Conservation (phyloP, 1,139 yeast species). For the Citeromyces siamensis region DNA sequence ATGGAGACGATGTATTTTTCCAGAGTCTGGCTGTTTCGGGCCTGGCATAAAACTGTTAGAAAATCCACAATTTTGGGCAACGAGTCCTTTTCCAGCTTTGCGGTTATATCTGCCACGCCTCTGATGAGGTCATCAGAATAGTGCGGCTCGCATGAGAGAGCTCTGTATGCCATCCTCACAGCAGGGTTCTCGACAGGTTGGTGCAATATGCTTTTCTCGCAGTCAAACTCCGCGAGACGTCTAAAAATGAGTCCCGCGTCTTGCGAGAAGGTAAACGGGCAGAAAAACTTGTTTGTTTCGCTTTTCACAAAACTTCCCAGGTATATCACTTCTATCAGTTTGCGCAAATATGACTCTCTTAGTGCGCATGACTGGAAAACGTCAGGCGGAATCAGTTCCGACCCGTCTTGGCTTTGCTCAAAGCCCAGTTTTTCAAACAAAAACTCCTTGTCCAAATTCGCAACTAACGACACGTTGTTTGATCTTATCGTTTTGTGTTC, state of each 20-base stretch:
- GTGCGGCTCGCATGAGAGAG: slow-evolving; percentile 5
- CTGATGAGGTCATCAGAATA: slow-evolving; percentile 5
- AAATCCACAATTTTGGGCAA: slow-evolving; percentile 30
- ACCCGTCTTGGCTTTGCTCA: slow-evolving; percentile 21
- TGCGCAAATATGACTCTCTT: slow-evolving; percentile 30
- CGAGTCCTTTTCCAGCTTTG: not conserved
- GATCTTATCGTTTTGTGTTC: slow-evolving; percentile 40
- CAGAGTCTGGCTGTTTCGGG: slow-evolving; percentile 31
- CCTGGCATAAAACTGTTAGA: slow-evolving; percentile 29
- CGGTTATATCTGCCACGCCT: slow-evolving; percentile 44
- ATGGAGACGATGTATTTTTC: slow-evolving; percentile 40
- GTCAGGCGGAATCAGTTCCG: slow-evolving; percentile 47
- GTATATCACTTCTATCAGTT: slow-evolving; percentile 29
- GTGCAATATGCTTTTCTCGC: not conserved
- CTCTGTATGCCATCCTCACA: slow-evolving; percentile 4
- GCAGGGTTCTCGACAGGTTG: not conserved
- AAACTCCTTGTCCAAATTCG: slow-evolving; percentile 42
- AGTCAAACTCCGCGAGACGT: slow-evolving; percentile 4
- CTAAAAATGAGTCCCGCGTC: slow-evolving; percentile 19
- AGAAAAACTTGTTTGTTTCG: slow-evolving; percentile 3
- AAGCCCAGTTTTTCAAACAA: slow-evolving; percentile 35
- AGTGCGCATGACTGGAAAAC: slow-evolving; percentile 15
- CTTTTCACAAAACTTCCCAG: slow-evolving; percentile 15
- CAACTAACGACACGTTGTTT: slow-evolving; percentile 32
- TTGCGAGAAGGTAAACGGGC: slow-evolving; percentile 24